Base-by-base conservation (phyloP, 2,329 filamentous ascomycete genomes). In the Phaeosphaeriaceae sp. region DNA sequence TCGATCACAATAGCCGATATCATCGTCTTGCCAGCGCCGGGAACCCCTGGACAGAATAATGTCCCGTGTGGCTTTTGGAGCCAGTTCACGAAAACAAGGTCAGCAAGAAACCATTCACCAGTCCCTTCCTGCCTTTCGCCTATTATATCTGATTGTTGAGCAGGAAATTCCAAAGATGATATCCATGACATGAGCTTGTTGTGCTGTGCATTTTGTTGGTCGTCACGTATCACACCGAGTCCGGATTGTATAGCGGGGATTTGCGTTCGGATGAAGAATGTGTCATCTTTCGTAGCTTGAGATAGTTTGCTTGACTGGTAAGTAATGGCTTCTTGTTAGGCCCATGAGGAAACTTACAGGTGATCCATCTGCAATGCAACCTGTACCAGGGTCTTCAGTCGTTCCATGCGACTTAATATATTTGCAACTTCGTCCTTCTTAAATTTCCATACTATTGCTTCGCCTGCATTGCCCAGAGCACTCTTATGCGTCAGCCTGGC, bases 1-100 rank as follows among this genome's bases (percentile, higher is more conserved):
- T 65, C 52, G n/a, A 68, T 54, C 12, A 50, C 52, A 12, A 57
- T 61, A 3, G 64, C 52, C 26, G 66, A 51, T 12, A 66, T 52
- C 28, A 68, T 57, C 1, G 66, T 70, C 46, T 70, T 67, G 11
- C 66, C 63, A 21, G 63, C 61, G 15, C 66, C 61, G 3, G 63
- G 66, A 17, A 62, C 56, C 4, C 52, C 66, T 11, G 39, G 21
- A 2, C 49, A 29, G 5, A 45, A 29, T 17, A 3, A 60, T 7
- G 62, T 61, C 68, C 4, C 20, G 17, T 26, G 26, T 23, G 20
- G 49, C 46, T 18, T 51, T 21, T 9, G 41, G 33, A n/a, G 52
- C 45, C 5, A 44, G 12, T 9, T 65, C 28, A 15, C 59, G 11
- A 26, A 26, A 26, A 9, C 23, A 4, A 9, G 3, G 23, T 26